Evolutionary conservation across 2,329 filamentous ascomycete genomes (phyloP).

Genomic region (Hymenoscyphus infarciens): DNA sequence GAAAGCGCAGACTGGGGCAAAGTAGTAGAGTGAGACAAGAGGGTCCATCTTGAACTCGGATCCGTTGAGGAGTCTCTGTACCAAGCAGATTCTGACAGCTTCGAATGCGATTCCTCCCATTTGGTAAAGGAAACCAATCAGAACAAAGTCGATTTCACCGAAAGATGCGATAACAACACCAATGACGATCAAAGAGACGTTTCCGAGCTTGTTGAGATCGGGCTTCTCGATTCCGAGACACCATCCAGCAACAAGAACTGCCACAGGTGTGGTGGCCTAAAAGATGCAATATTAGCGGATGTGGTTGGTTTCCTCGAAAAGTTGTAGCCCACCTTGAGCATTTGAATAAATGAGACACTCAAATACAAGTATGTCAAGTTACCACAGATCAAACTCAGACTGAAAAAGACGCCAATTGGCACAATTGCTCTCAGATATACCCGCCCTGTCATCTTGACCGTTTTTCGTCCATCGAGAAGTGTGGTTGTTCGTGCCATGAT

Average conservation of each 20-base stretch:
- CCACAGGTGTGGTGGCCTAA: constrained; percentile 89
- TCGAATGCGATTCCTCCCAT: constrained; percentile 76
- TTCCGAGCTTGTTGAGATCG: constrained; percentile 82
- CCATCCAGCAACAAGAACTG: constrained; percentile 88
- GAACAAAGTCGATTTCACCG: constrained; percentile 91
- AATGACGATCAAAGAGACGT: constrained; percentile 90
- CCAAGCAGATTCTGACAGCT: constrained; percentile 78
- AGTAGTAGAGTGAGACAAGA: constrained; percentile 85
- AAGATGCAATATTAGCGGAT: constrained; percentile 14
- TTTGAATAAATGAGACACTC: constrained; percentile 96
- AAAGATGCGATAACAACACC: constrained; percentile 93
- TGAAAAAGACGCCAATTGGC: constrained; percentile 94
- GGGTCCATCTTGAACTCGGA: constrained; percentile 91
- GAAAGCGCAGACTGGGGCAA: constrained; percentile 75
- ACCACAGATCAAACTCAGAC: constrained; percentile 90
- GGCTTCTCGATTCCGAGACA: constrained; percentile 72
- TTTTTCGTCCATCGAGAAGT: constrained; percentile 89
- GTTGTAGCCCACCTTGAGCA: constrained; percentile 74
- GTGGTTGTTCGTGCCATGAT: constrained; percentile 84
- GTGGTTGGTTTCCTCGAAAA: background rate
- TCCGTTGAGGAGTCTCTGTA: constrained; percentile 76
- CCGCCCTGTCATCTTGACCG: constrained; percentile 93
- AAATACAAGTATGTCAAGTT: constrained; percentile 95
- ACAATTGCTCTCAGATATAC: constrained; percentile 92
- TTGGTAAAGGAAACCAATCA: constrained; percentile 76